Base-by-base conservation (phyloP, 495 filamentous ascomycete genomes). In the Platismatia glauca region DNA sequence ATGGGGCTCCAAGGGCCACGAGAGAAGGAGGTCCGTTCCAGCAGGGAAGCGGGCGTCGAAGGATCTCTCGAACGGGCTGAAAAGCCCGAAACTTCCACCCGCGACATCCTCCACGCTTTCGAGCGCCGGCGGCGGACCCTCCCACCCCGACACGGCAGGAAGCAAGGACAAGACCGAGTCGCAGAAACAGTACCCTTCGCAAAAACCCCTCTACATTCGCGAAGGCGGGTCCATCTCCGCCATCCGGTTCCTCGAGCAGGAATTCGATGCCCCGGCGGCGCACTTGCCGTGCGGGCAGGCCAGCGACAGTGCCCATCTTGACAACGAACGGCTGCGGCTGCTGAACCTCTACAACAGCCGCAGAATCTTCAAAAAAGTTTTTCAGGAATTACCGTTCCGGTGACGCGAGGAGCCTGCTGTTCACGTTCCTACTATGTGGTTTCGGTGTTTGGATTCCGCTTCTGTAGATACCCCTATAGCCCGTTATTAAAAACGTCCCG, bases 261-360 rank as follows among this genome's bases (percentile, higher is more conserved):
- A 95, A 68, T 97, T 97, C 70, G 81, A 82, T 3, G 94, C 94
- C 0, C 91, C 91, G 0, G 94, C 95, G 0, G 94, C 94, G 0
- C 93, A 97, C 73, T 71, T 98, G 46, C 95, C 94, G 0, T 96
- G 92, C 70, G 94, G 94, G 3, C 94, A 97, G 73, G 91, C 92
- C 48, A 97, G 91, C 70, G 94, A 98, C 71, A 83, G 84, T 58
- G 94, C 92, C 33, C 94, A 98, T 84, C 74, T 98, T 74, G 90
- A 95, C 68, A 97, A 97, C 71, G 94, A 98, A 80, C 77, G 95
- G 60, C 73, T 97, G 72, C 79, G 94, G 44, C 77, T 97, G 57
- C 74, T 87, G 69, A 98, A 98, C 72, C 71, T 98, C 70, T 86
- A 89, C 63, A 96, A 95, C 76, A 93, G 89, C 66, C 84, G 89